Percentiles rank a stretch among this genome's conserved stretches.
phyloP scores from a whole-genome alignment of 176 grass and related monocot genomes.

The Poa pratensis region DNA sequence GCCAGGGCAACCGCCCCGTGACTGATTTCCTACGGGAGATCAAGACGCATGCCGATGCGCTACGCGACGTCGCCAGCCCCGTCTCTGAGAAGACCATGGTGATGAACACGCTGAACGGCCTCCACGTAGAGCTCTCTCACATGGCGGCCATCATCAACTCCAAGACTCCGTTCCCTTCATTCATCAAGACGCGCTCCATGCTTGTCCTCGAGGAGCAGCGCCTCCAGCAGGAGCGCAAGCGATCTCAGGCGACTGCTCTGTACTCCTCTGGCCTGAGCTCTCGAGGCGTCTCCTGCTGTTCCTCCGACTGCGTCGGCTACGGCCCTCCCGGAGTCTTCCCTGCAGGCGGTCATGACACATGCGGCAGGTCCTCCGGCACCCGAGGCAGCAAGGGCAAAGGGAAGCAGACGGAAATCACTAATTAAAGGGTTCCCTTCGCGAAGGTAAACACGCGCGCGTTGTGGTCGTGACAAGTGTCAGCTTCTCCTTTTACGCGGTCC shows the following conservation, averaged over 20 bases:
- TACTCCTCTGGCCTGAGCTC: neutral
- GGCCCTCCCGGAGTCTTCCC: neutral
- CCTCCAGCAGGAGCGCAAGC: neutral
- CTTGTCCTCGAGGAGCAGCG: constrained; percentile 10
- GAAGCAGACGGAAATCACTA: neutral
- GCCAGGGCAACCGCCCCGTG: neutral
- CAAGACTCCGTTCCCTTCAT: neutral
- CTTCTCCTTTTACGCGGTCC: too few relatives aligned
- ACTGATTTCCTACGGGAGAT: neutral
- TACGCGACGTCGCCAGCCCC: constrained; percentile 3
- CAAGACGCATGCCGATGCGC: neutral
- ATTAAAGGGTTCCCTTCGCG: too few relatives aligned
- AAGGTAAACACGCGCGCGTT: too few relatives aligned
- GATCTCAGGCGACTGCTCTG: neutral
- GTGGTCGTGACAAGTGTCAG: too few relatives aligned
- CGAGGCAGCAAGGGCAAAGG: neutral
- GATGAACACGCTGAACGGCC: constrained; percentile 4
- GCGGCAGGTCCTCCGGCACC: neutral
- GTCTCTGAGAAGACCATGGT: constrained; percentile 2
- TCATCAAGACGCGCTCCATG: neutral
- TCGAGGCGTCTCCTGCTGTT: neutral
- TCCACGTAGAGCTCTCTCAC: neutral
- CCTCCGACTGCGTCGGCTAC: neutral
- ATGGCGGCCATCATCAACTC: constrained; percentile 9
- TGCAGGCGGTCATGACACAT: too few relatives aligned